Percentiles rank a stretch among this genome's conserved stretches.
Evolutionary conservation across 2,329 filamentous ascomycete species (phyloP).

Genomic region (Trichoderma sp.): DNA sequence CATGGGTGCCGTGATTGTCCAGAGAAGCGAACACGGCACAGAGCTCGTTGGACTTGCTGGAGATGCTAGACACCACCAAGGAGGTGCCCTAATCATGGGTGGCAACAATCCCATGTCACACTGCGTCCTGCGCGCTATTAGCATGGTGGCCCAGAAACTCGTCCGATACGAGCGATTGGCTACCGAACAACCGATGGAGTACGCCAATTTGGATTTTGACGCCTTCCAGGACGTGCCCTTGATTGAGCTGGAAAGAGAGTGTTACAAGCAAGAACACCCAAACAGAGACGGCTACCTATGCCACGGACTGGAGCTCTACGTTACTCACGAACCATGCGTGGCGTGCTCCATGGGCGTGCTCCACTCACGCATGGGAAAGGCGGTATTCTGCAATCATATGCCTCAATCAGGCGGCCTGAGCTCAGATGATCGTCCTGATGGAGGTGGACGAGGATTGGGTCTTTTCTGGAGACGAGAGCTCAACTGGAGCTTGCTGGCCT

Average conservation of each 20-base stretch:
- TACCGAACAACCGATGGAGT: constrained; percentile 33
- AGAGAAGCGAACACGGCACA: constrained; percentile 51
- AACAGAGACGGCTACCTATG: constrained; percentile 84
- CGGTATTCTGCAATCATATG: constrained; percentile 79
- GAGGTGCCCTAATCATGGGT: constrained; percentile 44
- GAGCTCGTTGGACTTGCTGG: constrained; percentile 70
- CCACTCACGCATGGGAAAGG: constrained; percentile 85
- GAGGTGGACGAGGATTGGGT: constrained; percentile 60
- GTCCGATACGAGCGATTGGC: constrained; percentile 53
- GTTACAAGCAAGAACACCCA: constrained; percentile 63
- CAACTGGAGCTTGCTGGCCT: constrained; percentile 81
- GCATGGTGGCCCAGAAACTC: constrained; percentile 72
- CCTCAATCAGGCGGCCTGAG: constrained; percentile 76
- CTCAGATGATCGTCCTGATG: constrained; percentile 64
- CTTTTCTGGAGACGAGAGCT: constrained; percentile 72
- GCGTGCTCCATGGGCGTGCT: constrained; percentile 97
- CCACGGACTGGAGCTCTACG: constrained; percentile 87
- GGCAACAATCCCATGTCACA: constrained; percentile 76
- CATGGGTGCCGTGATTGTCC: constrained; percentile 73
- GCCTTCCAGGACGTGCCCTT: constrained; percentile 68
- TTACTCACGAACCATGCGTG: constrained; percentile 92
- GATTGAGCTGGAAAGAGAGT: constrained; percentile 60
- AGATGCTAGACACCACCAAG: constrained; percentile 68
- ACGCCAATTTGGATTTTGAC: constrained; percentile 51
- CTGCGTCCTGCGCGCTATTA: constrained; percentile 73